Percentiles rank a stretch among this genome's conserved stretches.
These are phyloP conservation scores for bread wheat (Triticum aestivum) DNA, from an alignment of 176 grass and related monocot species.

Conservation along the genomic window IWGSC_CS_RefSeq_v2.1 NC_057796.1:196185685-196186184, in stretches of 20 bases:
- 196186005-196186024: slow-evolving; percentile 76
- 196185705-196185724: neutral
- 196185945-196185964: slow-evolving; percentile 64
- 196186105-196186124: slow-evolving; percentile 34
- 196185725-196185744: slow-evolving; percentile 23
- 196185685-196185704: neutral
- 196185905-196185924: slow-evolving; percentile 69
- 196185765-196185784: slow-evolving; percentile 70
- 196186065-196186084: neutral
- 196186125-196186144: slow-evolving; percentile 52
- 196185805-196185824: slow-evolving; percentile 67
- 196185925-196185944: slow-evolving; percentile 71
- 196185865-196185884: slow-evolving; percentile 82
- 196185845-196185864: slow-evolving; percentile 77
- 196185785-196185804: slow-evolving; percentile 74
- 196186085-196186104: neutral
- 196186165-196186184: slow-evolving; percentile 48
- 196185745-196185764: slow-evolving; percentile 48
- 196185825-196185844: slow-evolving; percentile 83
- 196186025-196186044: slow-evolving; percentile 75
- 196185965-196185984: slow-evolving; percentile 58
- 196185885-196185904: slow-evolving; percentile 62
- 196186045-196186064: slow-evolving; percentile 45
- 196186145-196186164: slow-evolving; percentile 72
- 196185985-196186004: slow-evolving; percentile 81